A percentile compares a stretch with the other conserved stretches of the same genome.
phyloP scores from a whole-genome alignment of 2,329 filamentous ascomycete species.

The Lachnellula occidentalis region DNA sequence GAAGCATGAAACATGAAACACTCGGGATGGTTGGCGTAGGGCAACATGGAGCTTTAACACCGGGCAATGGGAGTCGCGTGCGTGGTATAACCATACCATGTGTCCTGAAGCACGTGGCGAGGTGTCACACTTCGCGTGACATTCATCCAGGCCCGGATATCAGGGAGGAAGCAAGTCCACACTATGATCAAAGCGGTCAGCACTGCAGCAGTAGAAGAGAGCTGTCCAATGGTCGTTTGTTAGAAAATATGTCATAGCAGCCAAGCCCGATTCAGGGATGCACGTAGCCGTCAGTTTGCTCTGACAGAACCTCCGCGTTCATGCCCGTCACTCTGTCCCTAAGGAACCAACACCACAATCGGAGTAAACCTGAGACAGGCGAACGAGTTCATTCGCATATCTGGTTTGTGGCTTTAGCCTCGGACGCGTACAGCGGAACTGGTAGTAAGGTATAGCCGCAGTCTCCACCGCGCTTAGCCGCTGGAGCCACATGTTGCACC shows the following conservation, averaged over 20 bases:
- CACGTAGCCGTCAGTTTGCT: slow-evolving; percentile 19
- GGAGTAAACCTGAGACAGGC: slow-evolving; percentile 12
- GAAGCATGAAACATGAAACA: slow-evolving; percentile 2
- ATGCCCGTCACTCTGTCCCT: slow-evolving; percentile 3
- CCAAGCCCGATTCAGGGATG: slow-evolving; percentile 15
- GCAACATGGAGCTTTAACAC: not conserved
- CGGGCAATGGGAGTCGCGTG: not conserved
- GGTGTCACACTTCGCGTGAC: not conserved
- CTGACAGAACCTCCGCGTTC: slow-evolving; percentile 14
- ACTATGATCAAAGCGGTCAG: slow-evolving; percentile 17
- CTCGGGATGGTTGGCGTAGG: slow-evolving; percentile 8
- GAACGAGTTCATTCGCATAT: slow-evolving; percentile 22
- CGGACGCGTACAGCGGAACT: slow-evolving; percentile 18
- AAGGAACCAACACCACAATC: slow-evolving; percentile 11
- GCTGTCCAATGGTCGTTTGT: slow-evolving; percentile 19
- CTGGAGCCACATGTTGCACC: slow-evolving; percentile 3
- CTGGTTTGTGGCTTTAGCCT: slow-evolving; percentile 4
- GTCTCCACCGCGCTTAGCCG: slow-evolving; percentile 3
- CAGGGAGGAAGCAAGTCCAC: slow-evolving; percentile 3
- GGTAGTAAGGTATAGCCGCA: slow-evolving; percentile 11
- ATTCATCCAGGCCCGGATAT: not conserved
- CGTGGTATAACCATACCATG: not conserved
- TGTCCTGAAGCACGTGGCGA: not conserved
- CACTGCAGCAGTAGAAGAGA: slow-evolving; percentile 5
- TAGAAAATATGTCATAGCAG: slow-evolving; percentile 10